These are phyloP conservation scores for Dictyophora rubrovolvata DNA, from an alignment of 768 basidiomycete species.

Conservation along the genomic window DNA sequence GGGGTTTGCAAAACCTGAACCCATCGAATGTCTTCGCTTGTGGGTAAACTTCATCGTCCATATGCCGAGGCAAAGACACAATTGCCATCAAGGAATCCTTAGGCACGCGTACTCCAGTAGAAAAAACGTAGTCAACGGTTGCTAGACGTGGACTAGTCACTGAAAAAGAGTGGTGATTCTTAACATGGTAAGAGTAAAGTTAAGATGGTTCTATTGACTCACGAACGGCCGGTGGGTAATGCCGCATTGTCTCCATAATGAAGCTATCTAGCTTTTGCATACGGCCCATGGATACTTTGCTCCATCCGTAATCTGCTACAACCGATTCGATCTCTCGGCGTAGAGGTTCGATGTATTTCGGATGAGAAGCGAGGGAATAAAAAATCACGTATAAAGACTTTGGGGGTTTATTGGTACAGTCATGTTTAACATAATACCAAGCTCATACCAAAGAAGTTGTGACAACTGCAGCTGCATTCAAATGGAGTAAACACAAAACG, in stretches of 20 bases:
- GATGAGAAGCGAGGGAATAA: slow-evolving; percentile 26
- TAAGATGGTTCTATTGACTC: background rate
- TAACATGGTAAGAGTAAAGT: background rate
- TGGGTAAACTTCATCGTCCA: slow-evolving; percentile 16
- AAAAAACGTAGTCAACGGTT: slow-evolving; percentile 1
- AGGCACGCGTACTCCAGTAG: slow-evolving; percentile 6
- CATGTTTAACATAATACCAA: background rate
- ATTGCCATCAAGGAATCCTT: background rate
- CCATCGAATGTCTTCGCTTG: slow-evolving; percentile 28
- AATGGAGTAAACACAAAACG: slow-evolving; percentile 10
- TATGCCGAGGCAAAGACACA: slow-evolving; percentile 10
- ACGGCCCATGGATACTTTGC: slow-evolving; percentile 29
- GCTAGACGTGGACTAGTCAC: slow-evolving; percentile 6
- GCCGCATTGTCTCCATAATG: slow-evolving; percentile 35
- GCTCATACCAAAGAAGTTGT: slow-evolving; percentile 15
- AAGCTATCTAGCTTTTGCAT: slow-evolving; percentile 43
- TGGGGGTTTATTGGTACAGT: background rate
- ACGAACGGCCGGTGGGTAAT: slow-evolving; percentile 12
- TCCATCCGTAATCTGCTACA: slow-evolving; percentile 25
- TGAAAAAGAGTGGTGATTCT: background rate
- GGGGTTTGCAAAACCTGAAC: slow-evolving; percentile 33
- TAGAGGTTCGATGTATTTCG: slow-evolving; percentile 23
- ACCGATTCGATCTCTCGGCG: slow-evolving; percentile 21
- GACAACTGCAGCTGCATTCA: background rate
- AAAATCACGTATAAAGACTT: slow-evolving; percentile 27